Percentiles rank a stretch among this genome's conserved stretches.
phyloP scores from a whole-genome alignment of 2,329 filamentous ascomycete species.

The Neoarthrinium moseri region DNA sequence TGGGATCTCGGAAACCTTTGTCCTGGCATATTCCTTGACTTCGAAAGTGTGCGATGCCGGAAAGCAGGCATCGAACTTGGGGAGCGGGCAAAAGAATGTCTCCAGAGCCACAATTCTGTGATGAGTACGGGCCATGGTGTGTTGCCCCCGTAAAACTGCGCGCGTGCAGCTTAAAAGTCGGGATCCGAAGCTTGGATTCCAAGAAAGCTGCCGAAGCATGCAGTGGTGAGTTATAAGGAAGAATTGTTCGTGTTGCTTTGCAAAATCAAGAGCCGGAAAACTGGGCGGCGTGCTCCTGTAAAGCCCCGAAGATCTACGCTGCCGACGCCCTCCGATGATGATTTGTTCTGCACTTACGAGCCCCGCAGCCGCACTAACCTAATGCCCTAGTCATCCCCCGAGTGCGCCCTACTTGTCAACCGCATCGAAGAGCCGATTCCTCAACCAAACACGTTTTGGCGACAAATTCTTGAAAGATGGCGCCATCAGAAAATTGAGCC shows the following conservation, averaged over 20 bases:
- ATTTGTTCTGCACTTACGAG: background rate
- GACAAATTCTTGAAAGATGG: no score
- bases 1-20: conserved; percentile 22
- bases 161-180: no score
- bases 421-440: no score
- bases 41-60: conserved; percentile 31
- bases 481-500: no score
- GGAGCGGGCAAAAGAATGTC: conserved; percentile 27
- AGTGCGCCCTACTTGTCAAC: background rate
- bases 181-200: background rate
- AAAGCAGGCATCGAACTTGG: conserved; percentile 20
- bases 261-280: no score
- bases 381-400: no score
- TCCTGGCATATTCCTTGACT: conserved; percentile 24
- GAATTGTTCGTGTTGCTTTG: background rate
- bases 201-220: background rate
- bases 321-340: background rate
- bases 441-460: no score
- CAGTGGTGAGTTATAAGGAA: no score
- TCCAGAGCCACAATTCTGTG: conserved; percentile 33
- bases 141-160: background rate
- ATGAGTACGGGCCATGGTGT: conserved; percentile 18
- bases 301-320: background rate
- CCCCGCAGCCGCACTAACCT: no score
- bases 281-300: background rate